Percentiles rank a stretch among this genome's conserved stretches.
Evolutionary conservation across 1,284 basidiomycete genomes (phyloP).

Genomic region (Stereum hirsutum): DNA sequence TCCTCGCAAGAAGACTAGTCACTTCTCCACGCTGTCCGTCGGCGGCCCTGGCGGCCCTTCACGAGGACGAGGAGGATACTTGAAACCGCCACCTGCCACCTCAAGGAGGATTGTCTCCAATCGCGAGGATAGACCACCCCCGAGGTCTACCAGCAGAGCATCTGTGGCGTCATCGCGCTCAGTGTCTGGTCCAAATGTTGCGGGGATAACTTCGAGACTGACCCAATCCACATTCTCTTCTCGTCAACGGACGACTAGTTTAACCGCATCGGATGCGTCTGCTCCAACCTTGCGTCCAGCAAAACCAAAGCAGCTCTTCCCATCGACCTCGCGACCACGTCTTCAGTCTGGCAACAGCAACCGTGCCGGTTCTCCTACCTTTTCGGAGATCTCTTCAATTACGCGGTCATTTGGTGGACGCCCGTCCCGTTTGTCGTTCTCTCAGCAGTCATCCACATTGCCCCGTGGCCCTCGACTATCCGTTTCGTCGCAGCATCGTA

Average conservation of each 20-base stretch:
- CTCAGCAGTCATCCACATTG: constrained; percentile 43
- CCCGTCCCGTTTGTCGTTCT: constrained; percentile 29
- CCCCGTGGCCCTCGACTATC: constrained; percentile 57
- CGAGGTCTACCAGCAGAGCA: constrained; percentile 37
- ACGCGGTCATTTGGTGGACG: constrained; percentile 10
- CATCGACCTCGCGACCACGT: too few relatives aligned
- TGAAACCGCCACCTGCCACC: not conserved
- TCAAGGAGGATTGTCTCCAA: constrained; percentile 5
- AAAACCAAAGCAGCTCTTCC: constrained; percentile 8
- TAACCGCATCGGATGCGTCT: constrained; percentile 30
- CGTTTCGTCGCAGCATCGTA: too few relatives aligned
- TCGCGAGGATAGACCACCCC: constrained; percentile 16
- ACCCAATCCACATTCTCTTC: constrained; percentile 67
- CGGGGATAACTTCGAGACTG: constrained; percentile 27
- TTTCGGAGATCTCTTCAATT: constrained; percentile 8
- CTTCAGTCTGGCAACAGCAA: constrained; percentile 26
- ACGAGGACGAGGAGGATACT: constrained; percentile 3
- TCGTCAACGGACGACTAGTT: constrained; percentile 66
- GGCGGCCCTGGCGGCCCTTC: constrained; percentile 35
- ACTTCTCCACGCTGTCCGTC: constrained; percentile 46
- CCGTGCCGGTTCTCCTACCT: constrained; percentile 41
- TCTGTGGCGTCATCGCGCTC: constrained; percentile 44
- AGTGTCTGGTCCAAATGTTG: constrained; percentile 38
- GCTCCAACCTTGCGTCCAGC: constrained; percentile 18
- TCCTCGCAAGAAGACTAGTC: constrained; percentile 25